phyloP scores from a whole-genome alignment of 2,329 filamentous ascomycete species.

The Apiospora arundinis region DNA sequence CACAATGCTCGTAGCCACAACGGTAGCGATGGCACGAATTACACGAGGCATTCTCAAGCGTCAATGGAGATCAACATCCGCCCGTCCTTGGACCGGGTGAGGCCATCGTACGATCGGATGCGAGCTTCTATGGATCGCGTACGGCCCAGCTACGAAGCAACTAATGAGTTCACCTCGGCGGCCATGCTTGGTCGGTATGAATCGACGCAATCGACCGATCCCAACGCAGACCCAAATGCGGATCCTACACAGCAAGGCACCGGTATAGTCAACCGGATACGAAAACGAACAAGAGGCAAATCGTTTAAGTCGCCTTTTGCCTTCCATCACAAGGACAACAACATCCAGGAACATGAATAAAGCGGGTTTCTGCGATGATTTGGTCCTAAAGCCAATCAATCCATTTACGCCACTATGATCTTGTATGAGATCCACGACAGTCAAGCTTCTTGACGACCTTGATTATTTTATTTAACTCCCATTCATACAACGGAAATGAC shows the following conservation, averaged over 20 bases:
- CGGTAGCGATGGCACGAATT: slow-evolving; percentile 92
- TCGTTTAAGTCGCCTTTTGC: slow-evolving; percentile 42
- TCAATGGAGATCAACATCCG: slow-evolving; percentile 62
- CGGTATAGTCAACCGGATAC: slow-evolving; percentile 40
- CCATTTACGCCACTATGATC: slow-evolving; percentile 9
- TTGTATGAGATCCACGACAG: slow-evolving; percentile 17
- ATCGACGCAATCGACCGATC: slow-evolving; percentile 62
- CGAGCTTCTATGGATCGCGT: slow-evolving; percentile 86
- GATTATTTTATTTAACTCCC: not conserved
- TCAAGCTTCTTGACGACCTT: slow-evolving; percentile 13
- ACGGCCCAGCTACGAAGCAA: slow-evolving; percentile 83
- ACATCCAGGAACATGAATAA: slow-evolving; percentile 39
- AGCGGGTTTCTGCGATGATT: not conserved
- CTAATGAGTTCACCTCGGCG: slow-evolving; percentile 89
- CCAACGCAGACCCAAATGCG: slow-evolving; percentile 4
- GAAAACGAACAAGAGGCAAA: slow-evolving; percentile 42
- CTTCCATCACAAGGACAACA: slow-evolving; percentile 37
- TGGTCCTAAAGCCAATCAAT: not conserved
- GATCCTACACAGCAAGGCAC: slow-evolving; percentile 30
- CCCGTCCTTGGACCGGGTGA: slow-evolving; percentile 69
- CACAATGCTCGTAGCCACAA: slow-evolving; percentile 86
- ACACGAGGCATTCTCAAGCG: slow-evolving; percentile 68
- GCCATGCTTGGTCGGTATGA: slow-evolving; percentile 85
- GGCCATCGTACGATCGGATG: slow-evolving; percentile 88
- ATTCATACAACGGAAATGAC: slow-evolving; percentile 7